Evolutionary conservation across 2,329 filamentous ascomycete genomes (phyloP), one percentile per base, ranked within the genome.

Genomic region (Colletotrichum tamarilloi): DNA sequence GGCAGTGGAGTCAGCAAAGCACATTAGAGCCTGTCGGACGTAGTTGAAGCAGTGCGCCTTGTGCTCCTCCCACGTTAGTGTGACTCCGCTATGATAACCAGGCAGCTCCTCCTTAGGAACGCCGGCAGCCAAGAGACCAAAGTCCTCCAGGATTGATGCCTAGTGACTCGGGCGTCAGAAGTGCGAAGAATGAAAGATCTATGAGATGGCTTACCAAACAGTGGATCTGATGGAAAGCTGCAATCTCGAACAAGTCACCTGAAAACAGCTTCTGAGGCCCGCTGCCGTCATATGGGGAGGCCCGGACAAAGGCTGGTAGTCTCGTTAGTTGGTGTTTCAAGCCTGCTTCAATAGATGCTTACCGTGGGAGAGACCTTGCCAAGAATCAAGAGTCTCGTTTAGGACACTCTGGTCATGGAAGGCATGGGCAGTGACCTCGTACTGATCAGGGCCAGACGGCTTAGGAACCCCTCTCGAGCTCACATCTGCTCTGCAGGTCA

Each of bases 41-140:
- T 63, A 63, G 42, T 63, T 63, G 26, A 63, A 63, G 19, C 46
- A 63, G 19, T 63, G 60, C 12, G 46, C 60, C 42, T 52, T 63
- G 46, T 63, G 46, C 46, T 63, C 60, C 22, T 52, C 42, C 26
- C 46, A 63, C 6, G 46, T 63, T 4, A 63, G 26, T n/a, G 26
- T 52, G 4, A 52, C 60, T 12, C 42, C 46, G 16, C 22, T 32
- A 26, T 52, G 16, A 7, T 52, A 52, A 5, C 60, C 16, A 9
- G 46, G 60, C 5, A 63, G 60, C 16, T 63, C 11, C 6, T 28
- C 26, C 14, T 52, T 52, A 3, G 28, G 60, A n/a, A 63, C 19
- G 7, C 46, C 26, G 16, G 22, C 16, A 30, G 60, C 60, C 12
- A 63, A 26, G 19, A 52, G 38, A 9, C 22, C 46, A 38, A 63